phyloP scores from a whole-genome alignment of 139 green algal species.

The Chlamydomonas sphaeroides region DNA sequence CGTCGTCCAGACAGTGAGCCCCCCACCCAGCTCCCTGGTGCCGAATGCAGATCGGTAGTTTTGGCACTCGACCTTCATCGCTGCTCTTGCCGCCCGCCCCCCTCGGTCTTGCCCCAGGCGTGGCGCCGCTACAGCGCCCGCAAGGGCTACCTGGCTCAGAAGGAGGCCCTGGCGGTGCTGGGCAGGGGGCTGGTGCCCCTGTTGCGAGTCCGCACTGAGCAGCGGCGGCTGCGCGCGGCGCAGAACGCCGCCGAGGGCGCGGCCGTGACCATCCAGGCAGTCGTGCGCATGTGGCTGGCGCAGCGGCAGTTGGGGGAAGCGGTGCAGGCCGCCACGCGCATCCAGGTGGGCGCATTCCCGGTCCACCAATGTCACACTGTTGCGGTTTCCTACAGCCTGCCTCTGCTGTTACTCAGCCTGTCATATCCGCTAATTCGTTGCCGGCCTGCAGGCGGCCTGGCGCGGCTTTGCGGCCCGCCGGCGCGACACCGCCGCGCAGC shows the following conservation, averaged over 20 bases:
- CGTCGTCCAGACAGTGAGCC: slow-evolving; percentile 50
- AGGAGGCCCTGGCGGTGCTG: background rate
- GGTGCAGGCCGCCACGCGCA: background rate
- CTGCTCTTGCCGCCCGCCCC: too few species aligned
- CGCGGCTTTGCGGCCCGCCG: slow-evolving; percentile 58
- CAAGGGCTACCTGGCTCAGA: background rate
- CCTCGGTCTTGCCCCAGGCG: slow-evolving; percentile 1
- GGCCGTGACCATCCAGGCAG: slow-evolving; percentile 55
- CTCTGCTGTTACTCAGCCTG: too few species aligned
- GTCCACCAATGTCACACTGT: too few species aligned
- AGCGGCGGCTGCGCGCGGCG: slow-evolving; percentile 3
- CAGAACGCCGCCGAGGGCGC: slow-evolving; percentile 21
- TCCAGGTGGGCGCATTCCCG: slow-evolving; percentile 30
- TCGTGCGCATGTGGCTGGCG: slow-evolving; percentile 51
- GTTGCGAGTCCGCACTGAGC: slow-evolving; percentile 2
- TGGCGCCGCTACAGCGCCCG: slow-evolving; percentile 28
- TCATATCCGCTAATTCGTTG: background rate
- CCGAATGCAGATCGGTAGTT: too few species aligned
- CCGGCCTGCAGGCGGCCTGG: slow-evolving; percentile 65
- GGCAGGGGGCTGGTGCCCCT: background rate
- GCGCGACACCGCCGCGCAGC: slow-evolving; percentile 18
- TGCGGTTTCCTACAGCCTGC: too few species aligned
- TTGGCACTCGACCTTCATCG: too few species aligned
- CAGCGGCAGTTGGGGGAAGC: slow-evolving; percentile 3
- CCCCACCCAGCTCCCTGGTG: too few species aligned